These are phyloP conservation scores for Strombidium stylifer DNA, from an alignment of 73 alveolate species.

Conservation along the genomic window DNA sequence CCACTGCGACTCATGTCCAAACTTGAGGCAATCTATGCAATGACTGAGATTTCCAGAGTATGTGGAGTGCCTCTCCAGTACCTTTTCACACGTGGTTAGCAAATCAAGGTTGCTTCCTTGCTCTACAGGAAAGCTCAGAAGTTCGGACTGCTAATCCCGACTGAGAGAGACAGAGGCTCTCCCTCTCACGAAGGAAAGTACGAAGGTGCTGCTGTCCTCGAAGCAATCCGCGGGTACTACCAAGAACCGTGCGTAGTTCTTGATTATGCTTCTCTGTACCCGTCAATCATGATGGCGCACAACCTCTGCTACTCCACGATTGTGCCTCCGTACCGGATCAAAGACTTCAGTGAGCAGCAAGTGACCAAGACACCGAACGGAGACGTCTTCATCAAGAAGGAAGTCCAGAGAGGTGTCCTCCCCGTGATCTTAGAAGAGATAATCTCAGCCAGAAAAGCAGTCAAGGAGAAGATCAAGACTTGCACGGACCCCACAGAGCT, in stretches of 20 bases:
- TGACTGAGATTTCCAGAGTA: conserved; percentile 86
- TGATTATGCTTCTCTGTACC: conserved; percentile 99
- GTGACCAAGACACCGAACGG: conserved; percentile 92
- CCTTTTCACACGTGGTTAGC: conserved; percentile 96
- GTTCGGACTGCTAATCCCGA: conserved; percentile 91
- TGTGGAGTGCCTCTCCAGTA: conserved; percentile 93
- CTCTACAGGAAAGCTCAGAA: conserved; percentile 89
- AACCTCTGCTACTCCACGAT: conserved; percentile 98
- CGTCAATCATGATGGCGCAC: conserved; percentile 99
- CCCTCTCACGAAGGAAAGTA: conserved; percentile 82
- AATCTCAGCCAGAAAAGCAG: conserved; percentile 97
- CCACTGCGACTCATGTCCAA: conserved; percentile 92
- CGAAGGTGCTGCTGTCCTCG: conserved; percentile 99
- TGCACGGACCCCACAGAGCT: conserved; percentile 95
- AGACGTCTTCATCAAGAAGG: conserved; percentile 90
- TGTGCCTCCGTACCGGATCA: conserved; percentile 46
- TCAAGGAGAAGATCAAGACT: conserved; percentile 85
- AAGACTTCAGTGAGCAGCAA: conserved; percentile 60
- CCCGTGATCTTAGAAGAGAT: conserved; percentile 98
- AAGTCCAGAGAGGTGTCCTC: conserved; percentile 92
- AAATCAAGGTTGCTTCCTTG: conserved; percentile 95
- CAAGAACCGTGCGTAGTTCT: conserved; percentile 97
- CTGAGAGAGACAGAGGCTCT: conserved; percentile 62
- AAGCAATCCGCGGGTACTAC: conserved; percentile 95
- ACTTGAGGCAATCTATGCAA: conserved; percentile 78